These are phyloP conservation scores for Solanum bulbocastanum DNA, from an alignment of 257 asterid genomes.

Conservation along the genomic window DNA sequence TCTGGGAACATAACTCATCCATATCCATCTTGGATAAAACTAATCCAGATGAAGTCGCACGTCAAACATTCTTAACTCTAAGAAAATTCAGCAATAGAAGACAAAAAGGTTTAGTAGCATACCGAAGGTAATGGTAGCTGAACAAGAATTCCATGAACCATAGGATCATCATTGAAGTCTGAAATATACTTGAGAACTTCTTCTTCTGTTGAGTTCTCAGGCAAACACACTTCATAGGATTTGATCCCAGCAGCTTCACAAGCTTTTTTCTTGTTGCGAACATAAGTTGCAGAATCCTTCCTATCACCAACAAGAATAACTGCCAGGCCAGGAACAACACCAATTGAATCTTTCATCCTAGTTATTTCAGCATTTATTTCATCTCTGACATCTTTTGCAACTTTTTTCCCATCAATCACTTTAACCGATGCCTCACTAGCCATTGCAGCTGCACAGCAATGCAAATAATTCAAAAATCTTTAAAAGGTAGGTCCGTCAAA, in stretches of 20 bases:
- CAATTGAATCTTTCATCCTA: constrained; percentile 74
- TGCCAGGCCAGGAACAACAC: constrained; percentile 84
- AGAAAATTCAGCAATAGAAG: background rate
- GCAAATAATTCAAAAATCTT: background rate
- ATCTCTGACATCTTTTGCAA: constrained; percentile 62
- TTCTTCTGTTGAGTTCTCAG: constrained; percentile 63
- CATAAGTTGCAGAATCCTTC: constrained; percentile 90
- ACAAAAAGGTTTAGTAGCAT: constrained; percentile 13
- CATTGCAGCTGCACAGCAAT: constrained; percentile 40
- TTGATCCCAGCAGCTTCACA: constrained; percentile 75
- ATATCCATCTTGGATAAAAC: background rate
- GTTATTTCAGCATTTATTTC: constrained; percentile 65
- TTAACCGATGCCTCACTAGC: constrained; percentile 37
- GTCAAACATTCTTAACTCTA: background rate
- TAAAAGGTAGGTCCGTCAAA: background rate
- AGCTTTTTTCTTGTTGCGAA: constrained; percentile 86
- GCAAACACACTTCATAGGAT: constrained; percentile 68
- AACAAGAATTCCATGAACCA: constrained; percentile 90
- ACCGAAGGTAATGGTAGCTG: constrained; percentile 95
- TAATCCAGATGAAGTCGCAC: background rate
- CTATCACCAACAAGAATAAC: constrained; percentile 90
- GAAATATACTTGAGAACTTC: constrained; percentile 66
- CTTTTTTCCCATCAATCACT: constrained; percentile 72
- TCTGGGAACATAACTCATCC: background rate
- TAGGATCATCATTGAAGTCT: constrained; percentile 62